phyloP scores from a whole-genome alignment of 1,284 basidiomycete species.

The Cryptococcus wingfieldii region DNA sequence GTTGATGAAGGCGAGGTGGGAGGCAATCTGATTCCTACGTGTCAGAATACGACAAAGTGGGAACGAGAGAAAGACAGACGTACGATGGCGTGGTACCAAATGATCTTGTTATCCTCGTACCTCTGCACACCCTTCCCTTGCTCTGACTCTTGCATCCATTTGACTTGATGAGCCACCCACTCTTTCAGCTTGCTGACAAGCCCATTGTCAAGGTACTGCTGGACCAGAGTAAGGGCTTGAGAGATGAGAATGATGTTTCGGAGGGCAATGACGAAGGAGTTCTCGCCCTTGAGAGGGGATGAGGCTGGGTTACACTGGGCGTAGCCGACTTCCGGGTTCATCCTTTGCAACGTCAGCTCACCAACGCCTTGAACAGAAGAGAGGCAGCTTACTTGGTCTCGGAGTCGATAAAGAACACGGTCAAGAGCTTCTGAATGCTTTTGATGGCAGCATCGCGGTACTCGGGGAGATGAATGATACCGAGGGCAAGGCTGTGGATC shows the following conservation, averaged over 20 bases:
- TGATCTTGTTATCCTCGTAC: slow-evolving; percentile 25
- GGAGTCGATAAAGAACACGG: slow-evolving; percentile 34
- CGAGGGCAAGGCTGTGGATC: slow-evolving; percentile 23
- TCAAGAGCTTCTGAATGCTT: slow-evolving; percentile 18
- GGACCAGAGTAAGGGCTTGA: slow-evolving; percentile 19
- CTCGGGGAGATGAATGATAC: slow-evolving; percentile 8
- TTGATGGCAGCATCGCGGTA: slow-evolving; percentile 2
- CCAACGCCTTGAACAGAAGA: no score
- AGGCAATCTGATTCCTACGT: slow-evolving; percentile 14
- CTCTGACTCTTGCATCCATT: slow-evolving; percentile 25
- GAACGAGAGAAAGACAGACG: slow-evolving; percentile 2
- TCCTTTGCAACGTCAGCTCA: slow-evolving; percentile 5
- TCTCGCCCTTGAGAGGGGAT: slow-evolving; percentile 22
- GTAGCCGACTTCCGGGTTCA: slow-evolving; percentile 32
- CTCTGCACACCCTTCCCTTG: slow-evolving; percentile 24
- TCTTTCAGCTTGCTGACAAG: slow-evolving; percentile 6
- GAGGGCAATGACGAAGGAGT: slow-evolving; percentile 30
- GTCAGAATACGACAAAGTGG: neutral
- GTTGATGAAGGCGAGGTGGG: slow-evolving; percentile 21
- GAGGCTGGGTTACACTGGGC: slow-evolving; percentile 29
- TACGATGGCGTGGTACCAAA: slow-evolving; percentile 37
- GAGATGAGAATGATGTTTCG: slow-evolving; percentile 33
- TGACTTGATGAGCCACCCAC: slow-evolving; percentile 28
- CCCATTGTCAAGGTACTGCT: neutral
- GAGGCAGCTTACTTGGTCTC: slow-evolving; percentile 19